These are phyloP conservation scores for Parmales sp. DNA, from an alignment of 108 stramenopile genomes.

Conservation along the genomic window DNA sequence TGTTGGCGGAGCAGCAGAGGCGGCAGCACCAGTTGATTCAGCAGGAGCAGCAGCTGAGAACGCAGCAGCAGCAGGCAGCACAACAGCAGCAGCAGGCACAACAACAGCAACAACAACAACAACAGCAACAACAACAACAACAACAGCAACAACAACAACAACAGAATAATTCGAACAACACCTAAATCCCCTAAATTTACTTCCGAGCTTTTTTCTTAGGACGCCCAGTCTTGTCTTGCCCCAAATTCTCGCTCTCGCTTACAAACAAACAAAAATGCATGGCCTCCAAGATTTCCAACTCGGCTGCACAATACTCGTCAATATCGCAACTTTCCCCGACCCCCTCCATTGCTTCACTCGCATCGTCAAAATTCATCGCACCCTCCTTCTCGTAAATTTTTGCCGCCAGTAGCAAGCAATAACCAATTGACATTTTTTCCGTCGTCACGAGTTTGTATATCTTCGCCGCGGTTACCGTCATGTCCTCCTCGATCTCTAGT, in stretches of 20 bases:
- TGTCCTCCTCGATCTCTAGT: not conserved
- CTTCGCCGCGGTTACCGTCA: not conserved
- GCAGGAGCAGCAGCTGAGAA: conserved; percentile 2
- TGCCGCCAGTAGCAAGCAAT: not conserved
- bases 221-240: too few relatives aligned
- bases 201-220: conserved; percentile 22
- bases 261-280: not conserved
- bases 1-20: conserved; percentile 17
- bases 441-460: not conserved
- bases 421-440: not conserved
- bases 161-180: too few relatives aligned
- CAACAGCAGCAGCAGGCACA: not conserved
- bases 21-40: conserved; percentile 3
- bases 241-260: too few relatives aligned
- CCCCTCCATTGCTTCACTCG: not conserved
- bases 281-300: not conserved
- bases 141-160: conserved; percentile 12
- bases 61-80: conserved; percentile 1
- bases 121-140: not conserved
- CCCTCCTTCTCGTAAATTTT: not conserved
- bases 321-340: not conserved
- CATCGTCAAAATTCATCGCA: not conserved
- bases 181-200: conserved; percentile 15
- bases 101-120: conserved; percentile 11
- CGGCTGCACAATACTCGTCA: not conserved